Percentiles rank a stretch among this genome's conserved stretches.
These are phyloP conservation scores for Pleurotus salmoneostramineus DNA, from an alignment of 768 basidiomycete species.

Conservation along the genomic window DNA sequence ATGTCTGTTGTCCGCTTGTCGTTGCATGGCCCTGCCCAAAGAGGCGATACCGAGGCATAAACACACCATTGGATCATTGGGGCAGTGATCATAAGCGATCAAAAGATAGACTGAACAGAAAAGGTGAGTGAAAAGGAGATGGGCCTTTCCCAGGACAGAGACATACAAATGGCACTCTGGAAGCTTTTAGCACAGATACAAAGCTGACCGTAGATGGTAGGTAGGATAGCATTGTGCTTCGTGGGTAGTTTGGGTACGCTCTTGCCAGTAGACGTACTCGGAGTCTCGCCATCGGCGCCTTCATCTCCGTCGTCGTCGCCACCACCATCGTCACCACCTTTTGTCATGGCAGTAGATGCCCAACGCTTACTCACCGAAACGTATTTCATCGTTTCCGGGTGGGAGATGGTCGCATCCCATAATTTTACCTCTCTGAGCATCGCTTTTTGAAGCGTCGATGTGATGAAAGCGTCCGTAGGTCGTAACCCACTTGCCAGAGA, in stretches of 20 bases:
- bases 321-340: slow-evolving; percentile 28
- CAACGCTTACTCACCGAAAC: slow-evolving; percentile 57
- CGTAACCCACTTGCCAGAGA: slow-evolving; percentile 68
- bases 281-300: slow-evolving; percentile 14
- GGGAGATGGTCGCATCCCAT: slow-evolving; percentile 60
- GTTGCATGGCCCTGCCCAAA: slow-evolving; percentile 86
- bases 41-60: slow-evolving; percentile 81
- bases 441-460: slow-evolving; percentile 78
- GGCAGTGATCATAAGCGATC: slow-evolving; percentile 83
- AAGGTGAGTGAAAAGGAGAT: background rate
- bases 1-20: slow-evolving; percentile 92
- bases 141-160: background rate
- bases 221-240: slow-evolving; percentile 65
- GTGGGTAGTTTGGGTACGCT: slow-evolving; percentile 45
- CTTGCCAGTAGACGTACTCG: background rate
- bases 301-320: slow-evolving; percentile 12
- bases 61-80: slow-evolving; percentile 82
- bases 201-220: slow-evolving; percentile 78
- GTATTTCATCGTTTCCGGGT: slow-evolving; percentile 59
- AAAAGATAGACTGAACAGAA: slow-evolving; percentile 73
- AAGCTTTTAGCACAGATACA: slow-evolving; percentile 84
- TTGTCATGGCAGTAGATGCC: slow-evolving; percentile 32
- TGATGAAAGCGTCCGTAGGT: slow-evolving; percentile 73
- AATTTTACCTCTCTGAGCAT: slow-evolving; percentile 76
- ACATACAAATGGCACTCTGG: slow-evolving; percentile 87